phyloP scores from a whole-genome alignment of 306 rosid species.

The Vigna mungo region DNA sequence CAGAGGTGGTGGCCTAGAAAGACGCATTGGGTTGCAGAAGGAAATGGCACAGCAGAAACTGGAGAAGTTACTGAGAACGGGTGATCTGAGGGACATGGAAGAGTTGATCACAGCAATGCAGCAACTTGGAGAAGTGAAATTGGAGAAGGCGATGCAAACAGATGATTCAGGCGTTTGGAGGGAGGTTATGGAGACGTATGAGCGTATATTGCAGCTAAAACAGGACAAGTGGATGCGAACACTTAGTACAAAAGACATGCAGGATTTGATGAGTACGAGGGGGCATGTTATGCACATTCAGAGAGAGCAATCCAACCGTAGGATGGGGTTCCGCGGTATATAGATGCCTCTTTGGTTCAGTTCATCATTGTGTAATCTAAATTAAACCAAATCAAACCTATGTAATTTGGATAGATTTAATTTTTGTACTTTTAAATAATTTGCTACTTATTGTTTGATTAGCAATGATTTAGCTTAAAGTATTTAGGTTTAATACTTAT shows the following conservation, averaged over 20 bases:
- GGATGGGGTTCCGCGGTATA: neutral
- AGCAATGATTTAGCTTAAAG: too few species aligned
- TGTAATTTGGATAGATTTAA: too few species aligned
- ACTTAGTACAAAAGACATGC: neutral
- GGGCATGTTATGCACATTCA: neutral
- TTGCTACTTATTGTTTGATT: too few species aligned
- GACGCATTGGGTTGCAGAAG: constrained; percentile 18
- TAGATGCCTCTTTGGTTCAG: neutral
- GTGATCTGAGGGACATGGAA: constrained; percentile 25
- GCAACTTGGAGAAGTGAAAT: constrained; percentile 40
- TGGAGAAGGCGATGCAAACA: constrained; percentile 37
- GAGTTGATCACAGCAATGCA: constrained; percentile 6
- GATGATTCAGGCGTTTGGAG: constrained; percentile 27
- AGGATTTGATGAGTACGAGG: neutral
- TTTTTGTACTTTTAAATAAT: too few species aligned
- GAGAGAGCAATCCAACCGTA: constrained; percentile 7
- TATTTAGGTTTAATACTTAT: too few species aligned
- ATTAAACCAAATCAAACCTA: too few species aligned
- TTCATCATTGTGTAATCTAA: too few species aligned
- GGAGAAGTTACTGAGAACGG: constrained; percentile 35
- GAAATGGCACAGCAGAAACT: constrained; percentile 36
- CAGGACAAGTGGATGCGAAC: constrained; percentile 5
- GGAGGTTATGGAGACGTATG: constrained; percentile 19
- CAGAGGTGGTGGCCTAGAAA: constrained; percentile 36
- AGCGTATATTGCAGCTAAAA: constrained; percentile 33